phyloP scores from a whole-genome alignment of 441 rosid genomes.

The Populus hybrid region DNA sequence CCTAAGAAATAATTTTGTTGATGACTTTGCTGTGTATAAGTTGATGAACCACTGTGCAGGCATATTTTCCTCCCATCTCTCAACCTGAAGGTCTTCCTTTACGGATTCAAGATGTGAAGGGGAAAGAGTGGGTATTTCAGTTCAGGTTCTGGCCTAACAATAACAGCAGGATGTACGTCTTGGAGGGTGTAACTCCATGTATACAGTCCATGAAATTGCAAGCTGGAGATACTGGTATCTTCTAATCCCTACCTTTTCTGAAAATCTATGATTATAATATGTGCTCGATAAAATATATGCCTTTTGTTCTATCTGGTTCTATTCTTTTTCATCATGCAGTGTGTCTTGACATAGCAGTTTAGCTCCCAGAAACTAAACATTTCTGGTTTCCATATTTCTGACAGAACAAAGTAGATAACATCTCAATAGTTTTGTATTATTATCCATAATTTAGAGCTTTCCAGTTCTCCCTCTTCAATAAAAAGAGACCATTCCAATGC shows the following conservation, averaged over 20 bases:
- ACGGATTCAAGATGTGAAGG: slow-evolving; percentile 83
- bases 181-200: slow-evolving; percentile 99
- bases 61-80: slow-evolving; percentile 91
- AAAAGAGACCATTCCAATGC: not conserved
- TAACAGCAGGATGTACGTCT: slow-evolving; percentile 99
- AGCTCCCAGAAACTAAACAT: slow-evolving; percentile 2
- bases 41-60: slow-evolving; percentile 48
- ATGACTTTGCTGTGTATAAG: slow-evolving; percentile 15
- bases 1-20: not conserved
- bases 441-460: not conserved
- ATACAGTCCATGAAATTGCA: slow-evolving; percentile 95
- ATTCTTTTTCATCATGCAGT: not conserved
- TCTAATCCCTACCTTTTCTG: slow-evolving; percentile 3
- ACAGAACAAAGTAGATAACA: not conserved
- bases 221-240: slow-evolving; percentile 94
- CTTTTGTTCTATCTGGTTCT: not conserved
- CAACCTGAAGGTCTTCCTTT: slow-evolving; percentile 95
- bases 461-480: not conserved
- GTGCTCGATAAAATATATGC: not conserved
- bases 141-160: slow-evolving; percentile 99
- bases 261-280: not conserved
- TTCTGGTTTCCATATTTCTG: not conserved
- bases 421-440: not conserved
- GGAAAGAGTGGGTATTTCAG: slow-evolving; percentile 97
- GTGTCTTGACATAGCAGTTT: not conserved